Conservation (phyloP, 2,329 filamentous ascomycete species). For the Penicillium italicum region DNA sequence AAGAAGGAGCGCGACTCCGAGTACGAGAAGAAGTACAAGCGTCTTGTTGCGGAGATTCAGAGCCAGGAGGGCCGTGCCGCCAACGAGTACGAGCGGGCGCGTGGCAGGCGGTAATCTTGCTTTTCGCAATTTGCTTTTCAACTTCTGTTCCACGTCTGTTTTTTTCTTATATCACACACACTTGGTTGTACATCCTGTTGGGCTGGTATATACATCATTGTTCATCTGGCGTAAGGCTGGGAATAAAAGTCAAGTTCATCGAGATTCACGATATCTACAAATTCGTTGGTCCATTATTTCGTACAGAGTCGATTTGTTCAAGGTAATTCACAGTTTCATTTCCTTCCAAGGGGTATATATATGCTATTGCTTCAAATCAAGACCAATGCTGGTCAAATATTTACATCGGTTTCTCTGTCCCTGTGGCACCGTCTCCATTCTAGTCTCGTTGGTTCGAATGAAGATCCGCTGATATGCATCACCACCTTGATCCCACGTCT, state of each 20-base stretch:
- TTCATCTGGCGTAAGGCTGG: conserved; percentile 21
- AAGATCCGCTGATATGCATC: conserved; percentile 39
- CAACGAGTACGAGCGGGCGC: conserved; percentile 87
- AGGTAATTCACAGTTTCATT: background rate
- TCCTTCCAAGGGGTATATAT: background rate
- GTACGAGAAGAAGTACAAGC: conserved; percentile 95
- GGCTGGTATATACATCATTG: conserved; percentile 19
- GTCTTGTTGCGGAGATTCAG: conserved; percentile 90
- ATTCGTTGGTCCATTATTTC: background rate
- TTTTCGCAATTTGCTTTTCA: conserved; percentile 5
- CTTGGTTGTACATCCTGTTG: conserved; percentile 8
- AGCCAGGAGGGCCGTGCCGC: conserved; percentile 82
- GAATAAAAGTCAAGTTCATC: conserved; percentile 21
- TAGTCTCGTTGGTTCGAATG: conserved; percentile 44
- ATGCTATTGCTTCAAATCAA: conserved; percentile 46
- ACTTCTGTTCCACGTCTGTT: conserved; percentile 8
- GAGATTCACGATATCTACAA: background rate
- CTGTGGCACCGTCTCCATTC: conserved; percentile 46
- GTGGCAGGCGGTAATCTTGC: conserved; percentile 52
- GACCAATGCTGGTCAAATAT: conserved; percentile 51
- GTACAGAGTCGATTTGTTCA: background rate
- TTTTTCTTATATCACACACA: conserved; percentile 13
- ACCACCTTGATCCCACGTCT: conserved; percentile 37
- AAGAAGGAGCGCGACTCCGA: conserved; percentile 92
- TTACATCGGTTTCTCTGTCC: conserved; percentile 45